Evolutionary conservation across 2,329 filamentous ascomycete species (phyloP).

Genomic region (Exserohilum rostratum): DNA sequence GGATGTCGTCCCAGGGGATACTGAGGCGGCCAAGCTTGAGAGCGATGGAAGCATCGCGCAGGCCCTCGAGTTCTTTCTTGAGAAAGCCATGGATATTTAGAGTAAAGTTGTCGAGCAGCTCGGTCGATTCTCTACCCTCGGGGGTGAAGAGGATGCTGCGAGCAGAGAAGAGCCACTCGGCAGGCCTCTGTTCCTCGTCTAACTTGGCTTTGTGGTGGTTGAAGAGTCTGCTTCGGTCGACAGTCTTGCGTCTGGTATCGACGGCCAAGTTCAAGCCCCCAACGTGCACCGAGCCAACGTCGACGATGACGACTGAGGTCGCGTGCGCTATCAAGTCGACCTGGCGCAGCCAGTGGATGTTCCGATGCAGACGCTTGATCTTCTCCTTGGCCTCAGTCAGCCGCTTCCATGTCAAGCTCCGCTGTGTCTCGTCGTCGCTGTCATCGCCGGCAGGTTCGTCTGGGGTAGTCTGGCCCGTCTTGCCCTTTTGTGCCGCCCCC

Average conservation of each 20-base stretch:
- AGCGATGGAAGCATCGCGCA: slow-evolving; percentile 87
- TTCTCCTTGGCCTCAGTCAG: slow-evolving; percentile 81
- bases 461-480: slow-evolving; percentile 26
- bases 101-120: slow-evolving; percentile 85
- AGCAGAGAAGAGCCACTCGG: slow-evolving; percentile 90
- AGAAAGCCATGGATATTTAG: slow-evolving; percentile 91
- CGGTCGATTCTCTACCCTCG: slow-evolving; percentile 81
- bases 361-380: slow-evolving; percentile 83
- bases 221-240: slow-evolving; percentile 88
- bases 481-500: slow-evolving; percentile 30
- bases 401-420: slow-evolving; percentile 79
- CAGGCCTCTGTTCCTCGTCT: slow-evolving; percentile 70
- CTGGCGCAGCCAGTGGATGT: slow-evolving; percentile 86
- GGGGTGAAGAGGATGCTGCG: slow-evolving; percentile 88
- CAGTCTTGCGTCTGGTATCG: slow-evolving; percentile 88
- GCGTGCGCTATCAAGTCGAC: slow-evolving; percentile 87
- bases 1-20: slow-evolving; percentile 86
- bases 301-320: slow-evolving; percentile 75
- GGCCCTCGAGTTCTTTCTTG: slow-evolving; percentile 81
- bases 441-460: slow-evolving; percentile 26
- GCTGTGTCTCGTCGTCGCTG: slow-evolving; percentile 50
- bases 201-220: slow-evolving; percentile 62
- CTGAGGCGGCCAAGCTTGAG: slow-evolving; percentile 90
- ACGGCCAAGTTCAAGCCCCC: slow-evolving; percentile 85
- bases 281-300: slow-evolving; percentile 83